Conservation (phyloP, 768 basidiomycete species). For the Mycena maculata region DNA sequence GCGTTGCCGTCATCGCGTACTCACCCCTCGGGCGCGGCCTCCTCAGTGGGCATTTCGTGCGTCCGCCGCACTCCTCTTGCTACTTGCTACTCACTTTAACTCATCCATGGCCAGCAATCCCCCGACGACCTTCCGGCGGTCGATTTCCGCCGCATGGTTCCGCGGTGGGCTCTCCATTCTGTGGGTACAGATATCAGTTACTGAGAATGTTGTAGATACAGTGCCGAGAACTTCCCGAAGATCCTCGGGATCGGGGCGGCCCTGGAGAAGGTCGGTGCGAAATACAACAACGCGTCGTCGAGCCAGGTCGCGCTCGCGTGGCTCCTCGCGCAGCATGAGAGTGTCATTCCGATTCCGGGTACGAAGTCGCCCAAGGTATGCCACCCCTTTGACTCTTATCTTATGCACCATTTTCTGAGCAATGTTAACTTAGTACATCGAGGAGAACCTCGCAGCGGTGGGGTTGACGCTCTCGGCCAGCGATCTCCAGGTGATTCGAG, state of each 20-base stretch:
- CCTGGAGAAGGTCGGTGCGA: background rate
- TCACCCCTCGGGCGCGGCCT: constrained; percentile 54
- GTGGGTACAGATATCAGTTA: no score
- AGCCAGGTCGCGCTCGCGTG: constrained; percentile 15
- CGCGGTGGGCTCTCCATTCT: background rate
- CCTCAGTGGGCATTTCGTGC: constrained; percentile 48
- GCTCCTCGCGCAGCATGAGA: constrained; percentile 2
- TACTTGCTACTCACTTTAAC: no score
- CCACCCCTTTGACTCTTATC: background rate
- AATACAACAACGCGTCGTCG: constrained; percentile 6
- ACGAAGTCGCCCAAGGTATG: constrained; percentile 6
- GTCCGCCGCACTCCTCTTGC: no score
- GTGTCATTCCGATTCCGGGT: constrained; percentile 12
- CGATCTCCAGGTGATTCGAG: constrained; percentile 37
- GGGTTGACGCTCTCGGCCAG: background rate
- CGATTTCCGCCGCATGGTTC: constrained; percentile 3
- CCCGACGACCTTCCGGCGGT: background rate
- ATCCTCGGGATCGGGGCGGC: constrained; percentile 13
- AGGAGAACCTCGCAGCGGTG: background rate
- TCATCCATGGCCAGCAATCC: constrained; percentile 1
- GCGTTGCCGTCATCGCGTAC: constrained; percentile 51
- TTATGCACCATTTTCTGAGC: background rate
- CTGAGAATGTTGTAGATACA: background rate
- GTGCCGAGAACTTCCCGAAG: constrained; percentile 12
- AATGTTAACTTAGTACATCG: background rate